These are phyloP conservation scores for Kentomonas sorsogonicus DNA, from an alignment of 208 protist species.

Conservation along the genomic window DNA sequence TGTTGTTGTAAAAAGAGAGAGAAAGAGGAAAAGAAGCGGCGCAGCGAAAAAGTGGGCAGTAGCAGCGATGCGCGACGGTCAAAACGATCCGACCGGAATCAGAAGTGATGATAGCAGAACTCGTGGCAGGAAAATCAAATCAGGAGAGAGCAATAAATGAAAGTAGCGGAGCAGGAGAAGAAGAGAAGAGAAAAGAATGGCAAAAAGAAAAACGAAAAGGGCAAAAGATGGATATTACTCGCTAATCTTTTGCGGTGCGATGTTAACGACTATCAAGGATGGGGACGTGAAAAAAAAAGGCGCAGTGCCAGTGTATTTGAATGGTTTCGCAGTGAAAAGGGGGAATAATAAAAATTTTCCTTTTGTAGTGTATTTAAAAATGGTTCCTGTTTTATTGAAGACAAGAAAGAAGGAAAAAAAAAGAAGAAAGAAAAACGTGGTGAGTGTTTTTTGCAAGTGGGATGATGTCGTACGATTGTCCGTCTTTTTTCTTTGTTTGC, in stretches of 20 bases:
- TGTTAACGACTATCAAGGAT: too few relatives aligned
- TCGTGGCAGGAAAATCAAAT: slow-evolving; percentile 1
- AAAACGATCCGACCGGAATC: background rate
- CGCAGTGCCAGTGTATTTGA: too few relatives aligned
- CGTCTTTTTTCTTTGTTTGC: too few relatives aligned
- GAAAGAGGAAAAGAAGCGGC: slow-evolving; percentile 3
- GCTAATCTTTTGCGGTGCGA: too few relatives aligned
- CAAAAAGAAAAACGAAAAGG: slow-evolving; percentile 13
- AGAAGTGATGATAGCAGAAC: background rate
- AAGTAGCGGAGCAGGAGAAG: slow-evolving; percentile 3
- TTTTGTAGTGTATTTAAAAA: background rate
- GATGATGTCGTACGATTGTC: too few relatives aligned
- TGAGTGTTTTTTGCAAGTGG: background rate
- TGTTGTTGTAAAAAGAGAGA: slow-evolving; percentile 8
- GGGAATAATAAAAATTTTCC: too few relatives aligned
- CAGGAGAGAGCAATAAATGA: background rate
- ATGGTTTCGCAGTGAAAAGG: background rate
- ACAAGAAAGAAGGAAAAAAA: slow-evolving; percentile 5
- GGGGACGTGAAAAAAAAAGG: too few relatives aligned
- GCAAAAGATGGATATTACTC: background rate
- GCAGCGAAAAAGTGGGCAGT: background rate
- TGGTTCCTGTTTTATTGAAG: background rate
- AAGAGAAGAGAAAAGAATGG: background rate
- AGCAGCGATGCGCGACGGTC: background rate
- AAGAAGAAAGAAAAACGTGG: background rate